Evolutionary conservation across 495 filamentous ascomycete genomes (phyloP), one percentile per base, ranked within the genome.

Genomic region (Annulohypoxylon bovei): DNA sequence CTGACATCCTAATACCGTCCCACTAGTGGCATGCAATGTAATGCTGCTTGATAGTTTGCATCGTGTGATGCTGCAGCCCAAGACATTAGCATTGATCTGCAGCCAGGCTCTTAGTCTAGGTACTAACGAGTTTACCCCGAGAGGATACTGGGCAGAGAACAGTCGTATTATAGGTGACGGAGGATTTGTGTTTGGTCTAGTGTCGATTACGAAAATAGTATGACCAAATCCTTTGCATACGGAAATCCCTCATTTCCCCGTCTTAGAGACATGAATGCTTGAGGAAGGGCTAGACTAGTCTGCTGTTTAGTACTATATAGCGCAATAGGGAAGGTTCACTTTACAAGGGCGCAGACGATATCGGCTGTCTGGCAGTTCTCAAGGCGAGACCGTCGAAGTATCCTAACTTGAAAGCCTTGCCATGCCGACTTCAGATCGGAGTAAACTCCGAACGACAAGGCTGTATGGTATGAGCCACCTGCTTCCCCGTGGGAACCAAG

Each of bases 1-100:
- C 33, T 46, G 23, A 9, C n/a, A 9, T 22, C 62, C 28, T 37
- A 22, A 42, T 27, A 28, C 23, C n/a, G 20, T 46, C 37, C 16
- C 58, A 39, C 46, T 33, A 46, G 23, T 40, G 40, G 22, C 33
- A 63, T 71, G 57, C 53, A 59, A 64, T 63, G 58, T 55, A 53
- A 58, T 55, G 52, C 50, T 62, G 12, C 37, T 32, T 27, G 25
- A 62, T 52, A 18, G 30, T 35, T 33, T 47, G 50, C 18, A 44
- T 62, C 27, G 37, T 28, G 18, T 42, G 55, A 35, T 56, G 50
- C 32, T 57, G n/a, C 57, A 52, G 44, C 49, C 16, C 23, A 56
- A 28, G 27, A 14, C 28, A 33, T 32, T 49, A 6, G 35, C 50
- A 62, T 65, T 55, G 39, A 39, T 65, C 47, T 39, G n/a, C 49